Conservation (phyloP, 2,329 filamentous ascomycete species). For the Chalara sp. region DNA sequence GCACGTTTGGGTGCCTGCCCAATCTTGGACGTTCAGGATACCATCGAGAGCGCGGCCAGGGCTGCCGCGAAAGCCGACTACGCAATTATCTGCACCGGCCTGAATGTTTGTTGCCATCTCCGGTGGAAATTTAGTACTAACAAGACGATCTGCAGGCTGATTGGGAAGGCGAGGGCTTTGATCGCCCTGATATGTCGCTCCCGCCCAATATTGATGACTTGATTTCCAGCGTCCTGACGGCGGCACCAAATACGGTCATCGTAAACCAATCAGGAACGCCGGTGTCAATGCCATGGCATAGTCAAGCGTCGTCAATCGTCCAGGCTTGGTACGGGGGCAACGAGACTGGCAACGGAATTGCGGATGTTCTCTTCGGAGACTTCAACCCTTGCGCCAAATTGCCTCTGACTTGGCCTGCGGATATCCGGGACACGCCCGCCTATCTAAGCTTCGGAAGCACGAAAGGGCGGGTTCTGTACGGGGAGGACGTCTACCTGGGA, state of each 20-base stretch:
- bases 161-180: constrained; percentile 30
- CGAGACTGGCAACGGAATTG: constrained; percentile 58
- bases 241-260: constrained; percentile 51
- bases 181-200: constrained; percentile 19
- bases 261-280: constrained; percentile 57
- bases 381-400: constrained; percentile 65
- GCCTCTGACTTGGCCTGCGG: constrained; percentile 64
- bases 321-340: constrained; percentile 52
- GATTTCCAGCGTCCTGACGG: constrained; percentile 46
- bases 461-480: constrained; percentile 65
- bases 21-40: constrained; percentile 47
- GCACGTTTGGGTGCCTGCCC: constrained; percentile 56
- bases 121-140: too few species aligned
- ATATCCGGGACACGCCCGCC: constrained; percentile 63
- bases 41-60: constrained; percentile 58
- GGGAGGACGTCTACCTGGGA: constrained; percentile 74
- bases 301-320: constrained; percentile 30
- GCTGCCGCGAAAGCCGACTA: constrained; percentile 64
- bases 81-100: constrained; percentile 68
- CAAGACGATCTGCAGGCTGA: constrained; percentile 10
- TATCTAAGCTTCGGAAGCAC: constrained; percentile 70
- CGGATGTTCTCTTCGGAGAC: constrained; percentile 55
- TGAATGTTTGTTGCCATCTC: constrained; percentile 42
- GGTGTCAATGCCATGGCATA: constrained; percentile 44
- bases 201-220: constrained; percentile 22